Evolutionary conservation across 2,329 filamentous ascomycete genomes (phyloP), one percentile per base, ranked within the genome.

Genomic region (Scolecobasidium constrictum): DNA sequence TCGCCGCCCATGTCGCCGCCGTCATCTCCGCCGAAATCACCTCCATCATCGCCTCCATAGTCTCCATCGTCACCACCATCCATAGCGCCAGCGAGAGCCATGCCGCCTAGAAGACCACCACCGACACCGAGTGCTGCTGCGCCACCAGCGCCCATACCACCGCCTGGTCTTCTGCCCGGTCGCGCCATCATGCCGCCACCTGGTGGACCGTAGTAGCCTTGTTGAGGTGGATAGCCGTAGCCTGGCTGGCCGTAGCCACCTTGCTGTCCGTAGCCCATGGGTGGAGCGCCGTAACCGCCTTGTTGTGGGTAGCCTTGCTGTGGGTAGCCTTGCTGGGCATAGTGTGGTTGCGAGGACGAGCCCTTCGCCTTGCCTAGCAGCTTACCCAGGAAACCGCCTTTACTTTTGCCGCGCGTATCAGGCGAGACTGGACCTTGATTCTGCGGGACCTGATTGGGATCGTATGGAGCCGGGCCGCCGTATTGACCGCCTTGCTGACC

Each of bases 31-130:
- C 55, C 50, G 37, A 52, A 48, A 39, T 52, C 50, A 2, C 53
- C 56, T 6, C 52, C 56, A 12, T 36, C 9, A 26, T 52, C n/a
- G 51, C 56, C 50, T 48, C 40, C 53, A 4, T 46, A 52, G 16
- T 49, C 50, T 40, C 50, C 50, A 16, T 38, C 43, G 17, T 48
- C 46, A 16, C 26, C 46, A 23, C 36, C 44, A 28, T 49, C 64
- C 40, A 88, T 69, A 1, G 80, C 79, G 54, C 82, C 69, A 2
- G 72, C 80, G 22, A 94, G 61, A 53, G 94, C 48, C 48, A 77
- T 74, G 43, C 87, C 87, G 52, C 86, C 88, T 1, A 94, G 53
- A 56, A 94, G 56, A 60, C 87, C 87, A 49, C 82, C 87, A 51
- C 86, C 87, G 3, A 85, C 61, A 65, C 87, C 87, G 35, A 94